Evolutionary conservation across 1,284 basidiomycete genomes (phyloP).

Genomic region (Mrakiaceae sp.): DNA sequence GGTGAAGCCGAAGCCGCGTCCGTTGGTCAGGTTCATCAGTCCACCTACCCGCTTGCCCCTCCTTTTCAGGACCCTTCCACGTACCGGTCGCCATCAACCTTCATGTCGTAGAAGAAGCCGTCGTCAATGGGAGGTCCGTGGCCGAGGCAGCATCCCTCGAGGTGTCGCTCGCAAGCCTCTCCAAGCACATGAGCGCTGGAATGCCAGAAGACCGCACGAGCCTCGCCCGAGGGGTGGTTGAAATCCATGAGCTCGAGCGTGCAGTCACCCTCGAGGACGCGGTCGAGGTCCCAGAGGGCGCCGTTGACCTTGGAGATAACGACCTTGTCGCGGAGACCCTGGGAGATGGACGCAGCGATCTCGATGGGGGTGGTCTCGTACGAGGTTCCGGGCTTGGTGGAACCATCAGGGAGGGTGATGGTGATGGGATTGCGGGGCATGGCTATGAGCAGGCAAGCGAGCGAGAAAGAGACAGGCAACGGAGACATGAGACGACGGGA

Average conservation of each 20-base stretch:
- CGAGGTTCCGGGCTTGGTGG: conserved; percentile 65
- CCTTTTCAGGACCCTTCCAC: neutral
- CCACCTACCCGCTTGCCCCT: neutral
- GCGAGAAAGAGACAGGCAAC: neutral
- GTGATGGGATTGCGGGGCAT: conserved; percentile 65
- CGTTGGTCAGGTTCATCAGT: neutral
- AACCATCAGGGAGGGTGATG: conserved; percentile 80
- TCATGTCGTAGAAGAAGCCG: conserved; percentile 99
- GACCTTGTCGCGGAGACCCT: conserved; percentile 75
- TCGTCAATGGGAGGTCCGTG: conserved; percentile 94
- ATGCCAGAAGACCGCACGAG: conserved; percentile 98
- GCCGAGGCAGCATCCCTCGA: conserved; percentile 86
- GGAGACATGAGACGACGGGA: neutral
- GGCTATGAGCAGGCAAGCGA: conserved; percentile 46
- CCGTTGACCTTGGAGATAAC: conserved; percentile 92
- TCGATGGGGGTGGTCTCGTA: conserved; percentile 97
- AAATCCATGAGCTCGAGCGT: conserved; percentile 85
- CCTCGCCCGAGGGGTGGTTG: conserved; percentile 77
- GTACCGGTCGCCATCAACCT: conserved; percentile 29
- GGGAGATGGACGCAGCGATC: conserved; percentile 75
- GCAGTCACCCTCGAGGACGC: conserved; percentile 75
- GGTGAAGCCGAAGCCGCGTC: neutral
- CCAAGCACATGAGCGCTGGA: conserved; percentile 99
- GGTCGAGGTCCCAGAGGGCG: conserved; percentile 85
- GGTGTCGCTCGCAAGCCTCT: conserved; percentile 91